phyloP scores from a whole-genome alignment of 768 basidiomycete genomes.

The Xanthoconium stramineum region DNA sequence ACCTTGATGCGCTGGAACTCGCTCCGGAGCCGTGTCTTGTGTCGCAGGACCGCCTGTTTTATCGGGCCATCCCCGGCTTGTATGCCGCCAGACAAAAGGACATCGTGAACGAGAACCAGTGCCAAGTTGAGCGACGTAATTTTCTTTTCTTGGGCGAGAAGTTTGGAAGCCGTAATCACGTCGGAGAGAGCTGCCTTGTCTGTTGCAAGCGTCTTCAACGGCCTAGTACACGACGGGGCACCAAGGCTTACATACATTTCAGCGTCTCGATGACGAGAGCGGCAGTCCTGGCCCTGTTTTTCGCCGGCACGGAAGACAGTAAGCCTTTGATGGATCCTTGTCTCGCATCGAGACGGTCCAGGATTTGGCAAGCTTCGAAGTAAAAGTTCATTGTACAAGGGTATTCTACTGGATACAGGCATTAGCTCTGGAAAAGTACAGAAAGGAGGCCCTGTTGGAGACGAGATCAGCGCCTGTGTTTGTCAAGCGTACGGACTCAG shows the following conservation, averaged over 20 bases:
- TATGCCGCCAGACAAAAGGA: conserved; percentile 79
- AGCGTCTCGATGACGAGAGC: conserved; percentile 92
- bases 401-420: conserved; percentile 28
- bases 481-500: conserved; percentile 22
- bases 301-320: conserved; percentile 67
- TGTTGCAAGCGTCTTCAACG: conserved; percentile 30
- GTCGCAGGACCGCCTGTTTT: conserved; percentile 82
- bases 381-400: conserved; percentile 83
- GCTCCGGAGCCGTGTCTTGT: conserved; percentile 84
- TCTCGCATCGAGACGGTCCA: conserved; percentile 85
- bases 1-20: conserved; percentile 86
- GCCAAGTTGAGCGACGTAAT: conserved; percentile 74
- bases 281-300: conserved; percentile 71
- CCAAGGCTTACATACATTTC: conserved; percentile 83
- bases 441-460: conserved; percentile 12
- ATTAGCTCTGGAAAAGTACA: conserved; percentile 26
- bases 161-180: conserved; percentile 62
- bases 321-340: conserved; percentile 91
- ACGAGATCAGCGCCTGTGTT: conserved; percentile 28
- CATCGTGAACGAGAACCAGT: conserved; percentile 87
- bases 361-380: conserved; percentile 78
- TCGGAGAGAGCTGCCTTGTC: conserved; percentile 76
- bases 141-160: conserved; percentile 73
- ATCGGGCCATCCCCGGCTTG: conserved; percentile 89
- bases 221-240: not conserved